Conservation (phyloP, 768 basidiomycete species). For the Amylocystis lapponica region DNA sequence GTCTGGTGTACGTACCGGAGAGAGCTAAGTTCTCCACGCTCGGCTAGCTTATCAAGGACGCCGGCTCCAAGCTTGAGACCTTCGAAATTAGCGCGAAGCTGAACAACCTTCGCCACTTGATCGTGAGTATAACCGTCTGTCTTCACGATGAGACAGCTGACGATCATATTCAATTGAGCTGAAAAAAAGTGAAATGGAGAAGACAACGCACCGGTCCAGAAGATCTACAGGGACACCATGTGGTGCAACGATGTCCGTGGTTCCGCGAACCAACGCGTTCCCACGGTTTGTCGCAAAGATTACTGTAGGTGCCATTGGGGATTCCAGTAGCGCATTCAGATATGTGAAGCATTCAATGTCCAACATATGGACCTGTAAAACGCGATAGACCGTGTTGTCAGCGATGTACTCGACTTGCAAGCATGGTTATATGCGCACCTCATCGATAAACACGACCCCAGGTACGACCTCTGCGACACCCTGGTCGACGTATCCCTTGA, state of each 20-base stretch:
- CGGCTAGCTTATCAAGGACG: slow-evolving; percentile 75
- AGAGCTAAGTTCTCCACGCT: slow-evolving; percentile 77
- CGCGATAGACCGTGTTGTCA: not conserved
- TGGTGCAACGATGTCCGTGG: slow-evolving; percentile 83
- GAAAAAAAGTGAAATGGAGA: not conserved
- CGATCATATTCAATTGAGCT: not conserved
- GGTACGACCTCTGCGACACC: slow-evolving; percentile 97
- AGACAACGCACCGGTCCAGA: slow-evolving; percentile 67
- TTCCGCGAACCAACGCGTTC: slow-evolving; percentile 87
- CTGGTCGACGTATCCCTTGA: slow-evolving; percentile 95
- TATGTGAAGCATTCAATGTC: slow-evolving; percentile 99
- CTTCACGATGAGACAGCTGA: slow-evolving; percentile 90
- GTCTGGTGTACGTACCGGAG: slow-evolving; percentile 49
- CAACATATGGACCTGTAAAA: slow-evolving; percentile 90
- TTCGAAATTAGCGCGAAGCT: slow-evolving; percentile 82
- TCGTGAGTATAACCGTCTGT: slow-evolving; percentile 79
- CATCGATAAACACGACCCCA: slow-evolving; percentile 97
- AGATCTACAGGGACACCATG: slow-evolving; percentile 94
- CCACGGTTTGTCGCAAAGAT: slow-evolving; percentile 96
- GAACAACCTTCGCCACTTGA: slow-evolving; percentile 82
- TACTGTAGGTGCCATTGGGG: slow-evolving; percentile 95
- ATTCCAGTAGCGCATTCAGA: slow-evolving; percentile 92
- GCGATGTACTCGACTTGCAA: not conserved
- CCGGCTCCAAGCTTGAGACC: slow-evolving; percentile 70
- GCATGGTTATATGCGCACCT: slow-evolving; percentile 45